phyloP scores from a whole-genome alignment of 2,329 filamentous ascomycete species.

The Xylaria sp. region DNA sequence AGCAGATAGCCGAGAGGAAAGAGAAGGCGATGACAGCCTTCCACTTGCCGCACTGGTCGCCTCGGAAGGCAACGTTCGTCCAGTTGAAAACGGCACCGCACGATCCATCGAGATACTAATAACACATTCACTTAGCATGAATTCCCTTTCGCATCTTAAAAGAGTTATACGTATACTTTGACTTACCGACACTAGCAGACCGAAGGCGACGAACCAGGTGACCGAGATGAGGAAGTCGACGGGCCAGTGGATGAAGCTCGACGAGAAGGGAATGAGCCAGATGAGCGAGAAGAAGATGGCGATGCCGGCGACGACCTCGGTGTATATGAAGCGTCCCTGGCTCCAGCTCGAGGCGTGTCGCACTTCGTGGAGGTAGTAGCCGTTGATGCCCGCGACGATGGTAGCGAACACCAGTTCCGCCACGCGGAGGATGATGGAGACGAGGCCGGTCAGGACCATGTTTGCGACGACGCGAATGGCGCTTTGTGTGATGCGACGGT shows the following conservation, averaged over 20 bases:
- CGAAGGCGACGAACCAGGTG: conserved; percentile 77
- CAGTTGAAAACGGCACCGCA: conserved; percentile 71
- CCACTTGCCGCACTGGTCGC: conserved; percentile 72
- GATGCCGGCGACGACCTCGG: conserved; percentile 75
- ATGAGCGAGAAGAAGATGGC: conserved; percentile 75
- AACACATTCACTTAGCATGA: conserved; percentile 20
- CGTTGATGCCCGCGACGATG: conserved; percentile 77
- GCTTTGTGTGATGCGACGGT: neutral
- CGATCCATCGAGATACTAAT: conserved; percentile 48
- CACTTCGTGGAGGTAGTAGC: conserved; percentile 69
- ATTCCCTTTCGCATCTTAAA: neutral
- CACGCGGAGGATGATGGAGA: conserved; percentile 68
- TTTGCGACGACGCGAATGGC: conserved; percentile 37
- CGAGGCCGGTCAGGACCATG: conserved; percentile 65
- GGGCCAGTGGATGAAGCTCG: conserved; percentile 75
- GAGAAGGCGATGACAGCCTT: conserved; percentile 77
- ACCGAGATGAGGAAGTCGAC: conserved; percentile 75
- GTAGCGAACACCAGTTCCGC: conserved; percentile 76
- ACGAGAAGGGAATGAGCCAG: conserved; percentile 77
- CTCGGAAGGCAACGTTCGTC: conserved; percentile 61
- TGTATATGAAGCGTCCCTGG: conserved; percentile 77
- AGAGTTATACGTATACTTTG: neutral
- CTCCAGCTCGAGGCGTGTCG: conserved; percentile 61
- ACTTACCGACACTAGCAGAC: conserved; percentile 71
- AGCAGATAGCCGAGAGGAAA: conserved; percentile 77